phyloP scores from a whole-genome alignment of 202 grass and related monocot genomes.

The Schoenoplectus triqueter region DNA sequence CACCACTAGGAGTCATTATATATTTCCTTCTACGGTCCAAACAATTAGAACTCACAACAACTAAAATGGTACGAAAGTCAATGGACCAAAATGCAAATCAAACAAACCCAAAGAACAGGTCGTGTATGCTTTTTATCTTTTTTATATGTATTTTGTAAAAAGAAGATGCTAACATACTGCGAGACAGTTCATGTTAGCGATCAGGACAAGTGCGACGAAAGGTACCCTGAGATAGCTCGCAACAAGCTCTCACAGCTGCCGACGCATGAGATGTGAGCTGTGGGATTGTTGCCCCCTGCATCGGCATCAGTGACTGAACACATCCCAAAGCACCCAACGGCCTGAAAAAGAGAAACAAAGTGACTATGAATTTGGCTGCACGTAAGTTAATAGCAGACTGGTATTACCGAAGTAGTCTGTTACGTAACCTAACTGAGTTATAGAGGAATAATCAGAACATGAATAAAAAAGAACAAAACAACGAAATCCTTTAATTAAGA shows the following conservation, averaged over 20 bases:
- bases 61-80: background rate
- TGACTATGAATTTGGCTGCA: too few species aligned
- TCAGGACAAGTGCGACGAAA: slow-evolving; percentile 60
- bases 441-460: background rate
- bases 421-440: too few species aligned
- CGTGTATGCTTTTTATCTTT: background rate
- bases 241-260: slow-evolving; percentile 78
- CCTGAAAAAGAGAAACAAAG: slow-evolving; percentile 43
- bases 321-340: slow-evolving; percentile 63
- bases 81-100: background rate
- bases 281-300: slow-evolving; percentile 47
- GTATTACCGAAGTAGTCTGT: too few species aligned
- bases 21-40: too few species aligned
- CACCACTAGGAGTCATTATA: too few species aligned
- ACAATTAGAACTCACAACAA: too few species aligned
- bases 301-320: slow-evolving; percentile 62
- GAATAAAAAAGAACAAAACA: background rate
- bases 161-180: slow-evolving; percentile 52
- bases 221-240: slow-evolving; percentile 98
- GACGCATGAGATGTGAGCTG: slow-evolving; percentile 81
- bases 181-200: slow-evolving; percentile 45
- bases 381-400: too few species aligned
- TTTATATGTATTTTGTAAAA: slow-evolving; percentile 12
- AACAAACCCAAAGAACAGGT: background rate
- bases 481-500: too few species aligned